Base-by-base conservation (phyloP, 1,139 yeast species). In the Geotrichum carabidarum region DNA sequence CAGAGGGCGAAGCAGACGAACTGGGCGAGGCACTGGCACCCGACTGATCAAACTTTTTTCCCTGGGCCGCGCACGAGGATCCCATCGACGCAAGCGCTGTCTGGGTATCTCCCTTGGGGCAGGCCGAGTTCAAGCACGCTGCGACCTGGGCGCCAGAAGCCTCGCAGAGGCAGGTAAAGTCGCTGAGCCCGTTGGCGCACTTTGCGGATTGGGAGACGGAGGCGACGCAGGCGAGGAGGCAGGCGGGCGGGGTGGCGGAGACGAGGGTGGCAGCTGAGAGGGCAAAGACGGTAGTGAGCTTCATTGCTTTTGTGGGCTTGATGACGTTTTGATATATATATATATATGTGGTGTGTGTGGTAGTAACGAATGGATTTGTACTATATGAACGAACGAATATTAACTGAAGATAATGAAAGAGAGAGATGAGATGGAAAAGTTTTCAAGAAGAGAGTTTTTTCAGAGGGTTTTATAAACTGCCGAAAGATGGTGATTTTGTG, bases 211-310 rank as follows among this genome's bases (percentile, higher is more conserved):
- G 79, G 63, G 80, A 76, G 54, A 85, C 90, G 65, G 81, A 78
- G 56, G 87, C 78, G 58, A 86, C 93, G 79, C 96, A 89, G 47
- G 95, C 95, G 69, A 89, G 77, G 63, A 89, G 75, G 76, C 96
- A 89, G 46, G 96, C 96, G 11, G 42, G 44, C 18, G 70, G 70
- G 31, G 95, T 91, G 57, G 93, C 77, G 58, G 93, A 94, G 51
- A 44, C 40, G 18, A 43, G 40, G 35, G 52, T 47, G 35, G 45
- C 67, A 53, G 60, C 57, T 53, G 82, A 79, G 56, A 81, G 68
- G 53, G 81, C 77, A 59, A 79, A 71, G 60, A 79, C 71, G 51
- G 80, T 71, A 53, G 83, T 71, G 61, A 78, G 50, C 59, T 57
- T 59, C 61, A 59, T 59, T 35, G 36, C 44, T 18, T n/a, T n/a